phyloP scores from a whole-genome alignment of 495 filamentous ascomycete species.

The Sphaerosporella brunnea region DNA sequence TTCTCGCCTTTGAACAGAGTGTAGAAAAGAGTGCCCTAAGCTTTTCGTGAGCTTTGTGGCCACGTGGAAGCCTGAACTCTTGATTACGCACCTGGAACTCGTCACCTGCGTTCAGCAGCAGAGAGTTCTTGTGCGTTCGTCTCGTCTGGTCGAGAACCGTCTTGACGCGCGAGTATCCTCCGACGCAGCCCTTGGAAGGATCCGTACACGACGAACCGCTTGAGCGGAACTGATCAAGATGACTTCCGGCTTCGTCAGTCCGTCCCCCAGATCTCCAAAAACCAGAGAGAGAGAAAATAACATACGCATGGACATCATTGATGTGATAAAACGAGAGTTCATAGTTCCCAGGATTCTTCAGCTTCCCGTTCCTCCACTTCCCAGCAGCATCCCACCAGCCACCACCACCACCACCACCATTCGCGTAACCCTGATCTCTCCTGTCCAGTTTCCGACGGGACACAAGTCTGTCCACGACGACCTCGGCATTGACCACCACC shows the following conservation, averaged over 20 bases:
- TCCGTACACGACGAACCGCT: conserved; percentile 38
- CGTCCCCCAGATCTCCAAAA: not conserved
- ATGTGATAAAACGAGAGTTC: conserved; percentile 46
- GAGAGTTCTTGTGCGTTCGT: conserved; percentile 35
- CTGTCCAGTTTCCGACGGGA: not conserved
- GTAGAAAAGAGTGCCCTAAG: conserved; percentile 39
- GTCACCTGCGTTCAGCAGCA: conserved; percentile 40
- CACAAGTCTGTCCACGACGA: not conserved
- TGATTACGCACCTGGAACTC: conserved; percentile 34
- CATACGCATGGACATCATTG: conserved; percentile 41
- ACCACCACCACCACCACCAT: no score
- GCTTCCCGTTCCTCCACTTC: conserved; percentile 1
- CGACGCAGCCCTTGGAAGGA: conserved; percentile 35
- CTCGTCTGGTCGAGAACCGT: conserved; percentile 34
- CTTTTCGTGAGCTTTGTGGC: not conserved
- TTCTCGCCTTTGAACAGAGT: conserved; percentile 42
- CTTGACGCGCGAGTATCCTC: conserved; percentile 42
- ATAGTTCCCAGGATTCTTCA: conserved; percentile 30
- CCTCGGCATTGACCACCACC: not conserved
- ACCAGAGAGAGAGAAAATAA: not conserved
- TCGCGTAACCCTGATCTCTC: not conserved
- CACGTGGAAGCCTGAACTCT: not conserved
- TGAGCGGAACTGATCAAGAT: conserved; percentile 39
- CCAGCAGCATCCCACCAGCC: not conserved
- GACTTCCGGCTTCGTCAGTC: conserved; percentile 8